Base-by-base conservation (phyloP, 306 rosid genomes). In the Cucurbita ficifolia region DNA sequence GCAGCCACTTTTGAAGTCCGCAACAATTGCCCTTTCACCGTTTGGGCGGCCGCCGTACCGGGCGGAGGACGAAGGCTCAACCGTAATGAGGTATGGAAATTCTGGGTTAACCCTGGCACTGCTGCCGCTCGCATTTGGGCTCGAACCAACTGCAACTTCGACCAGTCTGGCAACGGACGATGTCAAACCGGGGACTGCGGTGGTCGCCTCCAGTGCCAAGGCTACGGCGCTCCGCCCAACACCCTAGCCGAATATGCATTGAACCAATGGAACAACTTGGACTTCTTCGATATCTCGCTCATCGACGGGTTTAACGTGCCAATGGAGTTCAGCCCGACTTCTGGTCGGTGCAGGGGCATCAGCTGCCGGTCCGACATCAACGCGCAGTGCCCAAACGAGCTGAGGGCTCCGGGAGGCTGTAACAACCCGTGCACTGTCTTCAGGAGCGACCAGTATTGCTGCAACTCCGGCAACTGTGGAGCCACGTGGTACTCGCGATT, bases 121-220 rank as follows among this genome's bases (percentile, higher is more conserved):
- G 50, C 1, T 0, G 53, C 33, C 0, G 53, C 45, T 18, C 87
- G 92, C 49, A 83, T 91, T 4, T 91, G 97, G 96, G 88, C 85
- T 0, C 88, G 96, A 43, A 91, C 97, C 40, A 76, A 78, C 17
- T 88, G 97, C 85, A 79, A 63, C 55, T 88, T 88, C 22, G 85
- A 87, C 24, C 39, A 49, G 1, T 36, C 67, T 0, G 92, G 92
- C 3, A 73, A 18, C 1, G 90, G 92, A 3, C 69, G 13, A 1
- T 91, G 96, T 49, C 22, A 58, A 16, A 88, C 96, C 0, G 96
- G 96, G 1, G 97, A 88, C 42, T 88, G 96, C 7, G 79, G 78
- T 0, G 86, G 86, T 0, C 60, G 64, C 2, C 82, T 87, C 0
- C 38, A 29, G 10, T 87, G 96, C 74, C n/a, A 56, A 19, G 82